phyloP scores from a whole-genome alignment of 306 rosid genomes.

The Sindora glabra region DNA sequence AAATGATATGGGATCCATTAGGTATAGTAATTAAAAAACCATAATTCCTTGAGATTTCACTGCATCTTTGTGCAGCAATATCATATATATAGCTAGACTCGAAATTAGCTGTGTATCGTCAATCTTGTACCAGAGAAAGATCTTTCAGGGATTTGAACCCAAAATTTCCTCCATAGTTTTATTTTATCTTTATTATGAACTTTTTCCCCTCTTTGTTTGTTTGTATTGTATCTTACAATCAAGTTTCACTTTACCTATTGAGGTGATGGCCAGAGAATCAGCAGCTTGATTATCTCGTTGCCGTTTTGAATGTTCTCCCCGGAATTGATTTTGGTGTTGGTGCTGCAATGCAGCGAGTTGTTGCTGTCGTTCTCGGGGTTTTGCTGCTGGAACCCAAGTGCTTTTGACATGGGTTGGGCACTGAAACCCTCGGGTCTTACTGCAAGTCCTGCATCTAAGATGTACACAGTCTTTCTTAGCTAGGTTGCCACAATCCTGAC shows the following conservation, averaged over 20 bases:
- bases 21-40: conserved; percentile 14
- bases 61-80: conserved; percentile 7
- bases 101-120: conserved; percentile 7
- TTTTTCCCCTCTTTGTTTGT: background rate
- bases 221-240: background rate
- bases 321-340: conserved; percentile 27
- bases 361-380: conserved; percentile 81
- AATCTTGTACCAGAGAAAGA: too few relatives aligned
- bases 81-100: conserved; percentile 6
- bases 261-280: conserved; percentile 40
- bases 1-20: conserved; percentile 30
- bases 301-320: conserved; percentile 45
- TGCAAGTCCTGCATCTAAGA: conserved; percentile 83
- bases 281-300: conserved; percentile 40
- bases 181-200: background rate
- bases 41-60: conserved; percentile 7
- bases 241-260: conserved; percentile 64
- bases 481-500: conserved; percentile 96
- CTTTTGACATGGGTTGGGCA: conserved; percentile 93
- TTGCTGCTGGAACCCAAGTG: conserved; percentile 98
- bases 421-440: conserved; percentile 92
- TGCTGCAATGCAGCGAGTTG: conserved; percentile 51
- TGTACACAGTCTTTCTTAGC: conserved; percentile 88
- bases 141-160: background rate
- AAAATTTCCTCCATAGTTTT: background rate